phyloP scores from a whole-genome alignment of 2,329 filamentous ascomycete genomes.

The Botrytis pseudocinerea region DNA sequence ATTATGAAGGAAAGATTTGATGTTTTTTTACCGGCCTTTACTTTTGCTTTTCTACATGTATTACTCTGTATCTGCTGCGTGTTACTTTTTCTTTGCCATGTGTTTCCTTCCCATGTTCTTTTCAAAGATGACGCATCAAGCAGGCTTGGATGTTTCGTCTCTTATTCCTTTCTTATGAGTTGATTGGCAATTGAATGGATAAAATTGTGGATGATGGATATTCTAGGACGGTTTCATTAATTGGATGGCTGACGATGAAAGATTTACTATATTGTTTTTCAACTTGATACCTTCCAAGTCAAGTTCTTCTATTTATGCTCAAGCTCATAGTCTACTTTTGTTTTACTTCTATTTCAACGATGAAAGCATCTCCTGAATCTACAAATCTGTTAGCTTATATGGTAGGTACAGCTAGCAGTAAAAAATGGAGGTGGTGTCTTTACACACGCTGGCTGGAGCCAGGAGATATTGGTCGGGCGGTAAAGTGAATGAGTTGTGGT shows the following conservation, averaged over 20 bases:
- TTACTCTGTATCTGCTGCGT: not conserved
- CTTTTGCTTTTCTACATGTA: conserved; percentile 12
- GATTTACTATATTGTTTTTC: not conserved
- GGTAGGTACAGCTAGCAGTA: not conserved
- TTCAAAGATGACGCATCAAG: conserved; percentile 4
- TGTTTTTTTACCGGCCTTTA: not conserved
- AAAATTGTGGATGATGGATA: conserved; percentile 2
- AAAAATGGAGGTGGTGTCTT: not conserved
- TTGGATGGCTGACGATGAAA: conserved; percentile 10
- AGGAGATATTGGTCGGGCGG: not conserved
- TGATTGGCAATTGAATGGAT: not conserved
- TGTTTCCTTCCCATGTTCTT: not conserved
- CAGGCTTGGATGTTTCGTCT: conserved; percentile 13
- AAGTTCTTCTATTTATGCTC: not conserved
- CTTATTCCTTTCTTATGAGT: not conserved
- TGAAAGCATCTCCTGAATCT: not conserved
- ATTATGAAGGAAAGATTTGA: conserved; percentile 13
- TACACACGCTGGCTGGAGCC: not conserved
- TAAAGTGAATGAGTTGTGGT: not conserved
- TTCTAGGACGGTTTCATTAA: not conserved
- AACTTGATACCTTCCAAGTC: not conserved
- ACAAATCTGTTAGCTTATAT: not conserved
- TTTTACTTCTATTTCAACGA: conserved; percentile 6
- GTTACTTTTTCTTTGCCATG: not conserved
- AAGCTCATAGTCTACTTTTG: not conserved